Percentiles rank a stretch among this genome's conserved stretches.
These are phyloP conservation scores for Hypoxylon sp. DNA, from an alignment of 2,329 filamentous ascomycete genomes.

Conservation along the genomic window DNA sequence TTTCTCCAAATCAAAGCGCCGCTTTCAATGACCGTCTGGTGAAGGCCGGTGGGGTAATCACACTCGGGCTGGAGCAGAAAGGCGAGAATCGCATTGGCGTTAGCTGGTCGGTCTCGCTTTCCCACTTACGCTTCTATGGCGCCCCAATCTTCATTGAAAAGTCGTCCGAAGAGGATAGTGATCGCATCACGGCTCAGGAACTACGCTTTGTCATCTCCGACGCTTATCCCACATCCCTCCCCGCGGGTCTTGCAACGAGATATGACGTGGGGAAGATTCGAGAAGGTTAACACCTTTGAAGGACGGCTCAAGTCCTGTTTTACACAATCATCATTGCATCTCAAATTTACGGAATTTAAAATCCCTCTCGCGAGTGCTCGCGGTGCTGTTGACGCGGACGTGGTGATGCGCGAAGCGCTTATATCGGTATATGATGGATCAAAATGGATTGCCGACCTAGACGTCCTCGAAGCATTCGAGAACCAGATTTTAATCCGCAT, in stretches of 20 bases:
- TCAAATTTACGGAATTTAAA: not conserved
- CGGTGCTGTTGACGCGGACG: not conserved
- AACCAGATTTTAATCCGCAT: not conserved
- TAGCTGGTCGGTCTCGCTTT: conserved; percentile 1
- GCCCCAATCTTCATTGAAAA: not conserved
- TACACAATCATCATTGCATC: not conserved
- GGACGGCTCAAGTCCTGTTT: not conserved
- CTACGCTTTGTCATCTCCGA: not conserved
- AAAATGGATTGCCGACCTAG: not conserved
- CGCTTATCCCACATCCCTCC: not conserved
- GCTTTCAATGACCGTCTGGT: not conserved
- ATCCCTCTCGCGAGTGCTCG: not conserved
- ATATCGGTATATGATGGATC: not conserved
- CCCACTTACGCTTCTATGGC: not conserved
- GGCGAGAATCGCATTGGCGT: not conserved
- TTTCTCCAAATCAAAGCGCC: not conserved
- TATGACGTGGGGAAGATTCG: not conserved
- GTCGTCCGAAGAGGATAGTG: not conserved
- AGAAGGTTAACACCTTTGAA: not conserved
- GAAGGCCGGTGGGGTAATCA: not conserved
- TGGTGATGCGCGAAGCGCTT: not conserved
- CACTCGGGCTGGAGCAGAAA: not conserved
- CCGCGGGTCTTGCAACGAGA: not conserved
- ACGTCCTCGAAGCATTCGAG: not conserved
- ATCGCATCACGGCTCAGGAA: not conserved